Conservation (phyloP, 352 stramenopile species). For the Hyaloperonospora arabidopsidis region DNA sequence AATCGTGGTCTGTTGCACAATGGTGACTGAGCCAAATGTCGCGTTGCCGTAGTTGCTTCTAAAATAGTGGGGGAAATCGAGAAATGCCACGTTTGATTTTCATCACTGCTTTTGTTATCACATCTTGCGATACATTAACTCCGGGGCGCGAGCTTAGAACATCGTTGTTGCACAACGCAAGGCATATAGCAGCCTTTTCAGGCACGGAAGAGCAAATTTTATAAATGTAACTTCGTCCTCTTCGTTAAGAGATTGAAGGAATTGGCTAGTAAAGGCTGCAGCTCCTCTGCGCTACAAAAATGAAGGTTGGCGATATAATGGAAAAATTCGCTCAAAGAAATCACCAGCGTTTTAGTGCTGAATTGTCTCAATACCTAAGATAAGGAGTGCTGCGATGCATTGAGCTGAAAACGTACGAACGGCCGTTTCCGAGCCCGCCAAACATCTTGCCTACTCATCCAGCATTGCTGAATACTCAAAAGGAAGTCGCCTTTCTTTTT, state of each 20-base stretch:
- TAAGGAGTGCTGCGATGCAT: conserved; percentile 50
- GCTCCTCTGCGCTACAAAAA: conserved; percentile 54
- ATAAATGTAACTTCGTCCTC: conserved; percentile 43
- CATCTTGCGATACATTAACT: conserved; percentile 39
- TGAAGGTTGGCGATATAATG: conserved; percentile 56
- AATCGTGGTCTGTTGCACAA: conserved; percentile 21
- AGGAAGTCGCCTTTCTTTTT: conserved; percentile 45
- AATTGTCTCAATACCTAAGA: conserved; percentile 34
- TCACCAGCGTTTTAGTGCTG: conserved; percentile 26
- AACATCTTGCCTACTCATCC: conserved; percentile 44
- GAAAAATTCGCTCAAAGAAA: conserved; percentile 70
- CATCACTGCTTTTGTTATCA: conserved; percentile 54
- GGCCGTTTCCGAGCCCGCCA: conserved; percentile 44
- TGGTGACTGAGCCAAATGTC: background rate
- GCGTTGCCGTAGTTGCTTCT: conserved; percentile 1
- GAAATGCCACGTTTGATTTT: conserved; percentile 55
- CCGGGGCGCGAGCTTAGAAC: conserved; percentile 21
- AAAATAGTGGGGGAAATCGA: conserved; percentile 40
- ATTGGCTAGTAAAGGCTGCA: conserved; percentile 56
- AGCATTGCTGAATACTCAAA: conserved; percentile 63
- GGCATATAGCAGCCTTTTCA: conserved; percentile 59
- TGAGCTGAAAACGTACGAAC: conserved; percentile 57
- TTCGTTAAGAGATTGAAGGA: conserved; percentile 55
- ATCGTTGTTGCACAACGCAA: conserved; percentile 49
- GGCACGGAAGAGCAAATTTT: conserved; percentile 51